A percentile compares a stretch with the other conserved stretches of the same genome.
Conservation (phyloP, 208 protist genomes). For the Trypanosoma platydactyli region DNA sequence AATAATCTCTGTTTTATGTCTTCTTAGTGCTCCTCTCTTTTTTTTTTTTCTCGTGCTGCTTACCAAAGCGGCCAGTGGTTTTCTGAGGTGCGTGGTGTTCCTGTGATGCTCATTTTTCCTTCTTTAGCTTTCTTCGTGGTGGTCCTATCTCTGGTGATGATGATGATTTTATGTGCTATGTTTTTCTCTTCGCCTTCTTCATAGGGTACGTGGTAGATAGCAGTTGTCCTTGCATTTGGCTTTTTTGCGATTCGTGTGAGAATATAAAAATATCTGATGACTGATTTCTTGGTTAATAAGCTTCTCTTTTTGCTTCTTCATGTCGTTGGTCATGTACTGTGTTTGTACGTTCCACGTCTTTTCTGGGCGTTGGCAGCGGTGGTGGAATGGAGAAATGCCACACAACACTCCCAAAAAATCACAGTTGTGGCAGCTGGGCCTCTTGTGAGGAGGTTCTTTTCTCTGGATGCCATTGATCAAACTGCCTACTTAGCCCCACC, state of each 20-base stretch:
- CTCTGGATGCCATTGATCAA: conserved; percentile 29
- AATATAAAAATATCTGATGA: conserved; percentile 1
- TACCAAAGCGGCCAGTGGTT: too few relatives aligned
- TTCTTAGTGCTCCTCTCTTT: too few relatives aligned
- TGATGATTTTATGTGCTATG: too few relatives aligned
- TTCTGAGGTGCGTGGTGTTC: too few relatives aligned
- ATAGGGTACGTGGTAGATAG: too few relatives aligned
- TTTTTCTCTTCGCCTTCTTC: conserved; percentile 6
- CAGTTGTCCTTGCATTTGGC: conserved; percentile 5
- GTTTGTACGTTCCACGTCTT: conserved; percentile 1
- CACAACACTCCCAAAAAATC: background rate
- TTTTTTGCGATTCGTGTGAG: too few relatives aligned
- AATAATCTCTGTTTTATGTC: too few relatives aligned
- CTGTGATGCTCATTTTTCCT: too few relatives aligned
- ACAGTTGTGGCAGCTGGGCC: background rate
- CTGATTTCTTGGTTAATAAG: background rate
- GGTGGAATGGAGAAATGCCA: background rate
- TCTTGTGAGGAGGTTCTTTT: conserved; percentile 14
- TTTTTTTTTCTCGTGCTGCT: too few relatives aligned
- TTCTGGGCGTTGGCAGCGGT: background rate
- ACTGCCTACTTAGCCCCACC: conserved; percentile 43
- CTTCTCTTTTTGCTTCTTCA: conserved; percentile 9
- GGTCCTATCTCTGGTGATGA: too few relatives aligned
- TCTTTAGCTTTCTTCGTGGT: too few relatives aligned
- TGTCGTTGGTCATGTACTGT: background rate